Evolutionary conservation across 2,329 filamentous ascomycete species (phyloP).

Genomic region (Amphichorda felina): DNA sequence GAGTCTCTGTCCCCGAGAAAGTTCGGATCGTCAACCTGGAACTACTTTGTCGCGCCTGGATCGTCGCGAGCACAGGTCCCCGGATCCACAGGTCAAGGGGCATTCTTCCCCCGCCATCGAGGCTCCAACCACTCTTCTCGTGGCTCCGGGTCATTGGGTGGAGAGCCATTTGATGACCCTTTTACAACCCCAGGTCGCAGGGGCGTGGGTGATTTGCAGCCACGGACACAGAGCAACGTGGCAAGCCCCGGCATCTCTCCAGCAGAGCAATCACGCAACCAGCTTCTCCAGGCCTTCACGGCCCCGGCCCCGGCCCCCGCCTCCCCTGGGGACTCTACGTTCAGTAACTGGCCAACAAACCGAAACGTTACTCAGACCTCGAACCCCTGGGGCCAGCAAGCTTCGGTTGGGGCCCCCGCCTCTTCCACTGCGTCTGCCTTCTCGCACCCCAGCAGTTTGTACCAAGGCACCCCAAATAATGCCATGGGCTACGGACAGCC

Average conservation of each 20-base stretch:
- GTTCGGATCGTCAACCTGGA: background rate
- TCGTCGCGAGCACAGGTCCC: conserved; percentile 6
- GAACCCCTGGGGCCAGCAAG: background rate
- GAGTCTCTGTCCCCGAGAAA: background rate
- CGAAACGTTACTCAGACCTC: background rate
- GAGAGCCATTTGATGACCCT: conserved; percentile 15
- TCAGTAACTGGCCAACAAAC: background rate
- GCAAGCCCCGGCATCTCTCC: conserved; percentile 6
- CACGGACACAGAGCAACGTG: conserved; percentile 7
- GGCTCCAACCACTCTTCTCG: background rate
- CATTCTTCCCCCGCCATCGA: background rate
- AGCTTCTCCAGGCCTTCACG: too few relatives aligned
- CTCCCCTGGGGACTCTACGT: too few relatives aligned
- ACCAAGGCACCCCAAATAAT: conserved; percentile 29
- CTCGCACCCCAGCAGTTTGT: conserved; percentile 37
- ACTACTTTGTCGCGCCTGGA: background rate
- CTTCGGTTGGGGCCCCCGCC: conserved; percentile 3
- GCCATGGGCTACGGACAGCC: conserved; percentile 2
- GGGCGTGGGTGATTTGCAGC: conserved; percentile 6
- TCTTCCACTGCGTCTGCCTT: conserved; percentile 24
- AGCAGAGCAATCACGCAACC: too few relatives aligned
- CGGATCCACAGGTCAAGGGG: conserved; percentile 7
- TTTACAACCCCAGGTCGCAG: conserved; percentile 15
- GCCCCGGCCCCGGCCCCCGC: too few relatives aligned
- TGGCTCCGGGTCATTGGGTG: background rate